These are phyloP conservation scores for Phialophora expanda DNA, from an alignment of 2,329 filamentous ascomycete genomes.

Conservation along the genomic window DNA sequence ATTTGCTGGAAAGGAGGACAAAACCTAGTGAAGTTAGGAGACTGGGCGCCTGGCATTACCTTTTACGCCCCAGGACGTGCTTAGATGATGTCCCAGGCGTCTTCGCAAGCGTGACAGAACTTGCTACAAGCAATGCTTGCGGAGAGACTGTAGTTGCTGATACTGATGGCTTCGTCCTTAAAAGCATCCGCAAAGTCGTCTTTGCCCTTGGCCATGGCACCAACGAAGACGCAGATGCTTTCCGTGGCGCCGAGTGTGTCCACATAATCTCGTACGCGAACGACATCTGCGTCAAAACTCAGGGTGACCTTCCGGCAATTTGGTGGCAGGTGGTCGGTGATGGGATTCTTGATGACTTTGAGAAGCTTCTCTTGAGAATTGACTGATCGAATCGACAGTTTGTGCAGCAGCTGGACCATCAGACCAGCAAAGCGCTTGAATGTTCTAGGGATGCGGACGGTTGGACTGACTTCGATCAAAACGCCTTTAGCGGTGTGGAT, in stretches of 20 bases:
- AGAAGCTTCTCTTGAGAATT: constrained; percentile 97
- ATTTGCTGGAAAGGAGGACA: constrained; percentile 20
- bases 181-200: constrained; percentile 94
- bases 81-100: constrained; percentile 92
- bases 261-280: constrained; percentile 88
- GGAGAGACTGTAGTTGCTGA: constrained; percentile 96
- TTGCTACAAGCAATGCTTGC: constrained; percentile 99
- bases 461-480: constrained; percentile 96
- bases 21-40: constrained; percentile 16
- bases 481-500: constrained; percentile 98
- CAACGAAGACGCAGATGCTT: constrained; percentile 96
- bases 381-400: constrained; percentile 92
- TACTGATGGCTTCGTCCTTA: constrained; percentile 96
- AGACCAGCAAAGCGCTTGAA: constrained; percentile 99
- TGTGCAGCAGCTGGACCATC: constrained; percentile 97
- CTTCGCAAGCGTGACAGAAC: constrained; percentile 97
- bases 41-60: constrained; percentile 29
- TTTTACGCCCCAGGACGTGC: not conserved
- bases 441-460: constrained; percentile 93
- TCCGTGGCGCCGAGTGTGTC: constrained; percentile 77
- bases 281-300: constrained; percentile 88
- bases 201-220: constrained; percentile 95
- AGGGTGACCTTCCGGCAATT: constrained; percentile 98
- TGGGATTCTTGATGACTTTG: constrained; percentile 96
- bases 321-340: constrained; percentile 92